A percentile compares a stretch with the other conserved stretches of the same genome.
These are phyloP conservation scores for Rhododendron ferrugineum DNA, from an alignment of 148 eudicot species.

Conservation along the genomic window DNA sequence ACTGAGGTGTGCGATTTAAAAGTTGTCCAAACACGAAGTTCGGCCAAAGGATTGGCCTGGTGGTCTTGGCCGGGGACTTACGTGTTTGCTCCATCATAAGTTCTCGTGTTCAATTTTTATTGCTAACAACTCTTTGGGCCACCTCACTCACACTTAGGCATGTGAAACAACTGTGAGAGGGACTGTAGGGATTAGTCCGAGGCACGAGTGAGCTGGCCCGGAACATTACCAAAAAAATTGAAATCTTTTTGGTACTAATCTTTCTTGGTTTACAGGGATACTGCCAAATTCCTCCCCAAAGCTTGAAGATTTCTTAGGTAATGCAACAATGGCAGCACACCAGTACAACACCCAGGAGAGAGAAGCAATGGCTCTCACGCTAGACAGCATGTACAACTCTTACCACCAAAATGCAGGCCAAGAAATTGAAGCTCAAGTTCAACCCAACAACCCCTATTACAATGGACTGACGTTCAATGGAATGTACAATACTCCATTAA, in stretches of 20 bases:
- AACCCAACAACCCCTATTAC: slow-evolving; percentile 1
- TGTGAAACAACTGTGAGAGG: too few relatives aligned
- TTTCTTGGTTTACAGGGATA: slow-evolving; percentile 36
- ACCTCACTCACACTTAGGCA: too few relatives aligned
- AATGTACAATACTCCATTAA: slow-evolving; percentile 18
- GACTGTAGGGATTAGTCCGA: too few relatives aligned
- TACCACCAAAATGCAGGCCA: slow-evolving; percentile 34
- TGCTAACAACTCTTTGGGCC: too few relatives aligned
- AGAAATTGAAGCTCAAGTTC: slow-evolving; percentile 22
- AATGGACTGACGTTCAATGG: slow-evolving; percentile 14
- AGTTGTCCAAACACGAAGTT: too few relatives aligned
- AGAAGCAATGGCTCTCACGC: slow-evolving; percentile 39
- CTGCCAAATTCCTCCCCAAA: slow-evolving; percentile 59
- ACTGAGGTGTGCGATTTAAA: too few relatives aligned
- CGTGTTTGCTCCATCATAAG: too few relatives aligned
- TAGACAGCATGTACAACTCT: slow-evolving; percentile 39
- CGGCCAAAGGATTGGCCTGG: too few relatives aligned
- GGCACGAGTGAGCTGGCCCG: too few relatives aligned
- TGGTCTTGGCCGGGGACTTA: too few relatives aligned
- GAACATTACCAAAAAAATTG: neutral
- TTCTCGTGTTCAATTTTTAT: too few relatives aligned
- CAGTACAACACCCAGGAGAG: slow-evolving; percentile 11
- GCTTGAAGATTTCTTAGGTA: slow-evolving; percentile 80
- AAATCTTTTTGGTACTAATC: neutral
- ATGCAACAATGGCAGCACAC: slow-evolving; percentile 43